These are phyloP conservation scores for Smittium culicis DNA, from an alignment of 371 early-diverging fungal species.

Conservation along the genomic window DNA sequence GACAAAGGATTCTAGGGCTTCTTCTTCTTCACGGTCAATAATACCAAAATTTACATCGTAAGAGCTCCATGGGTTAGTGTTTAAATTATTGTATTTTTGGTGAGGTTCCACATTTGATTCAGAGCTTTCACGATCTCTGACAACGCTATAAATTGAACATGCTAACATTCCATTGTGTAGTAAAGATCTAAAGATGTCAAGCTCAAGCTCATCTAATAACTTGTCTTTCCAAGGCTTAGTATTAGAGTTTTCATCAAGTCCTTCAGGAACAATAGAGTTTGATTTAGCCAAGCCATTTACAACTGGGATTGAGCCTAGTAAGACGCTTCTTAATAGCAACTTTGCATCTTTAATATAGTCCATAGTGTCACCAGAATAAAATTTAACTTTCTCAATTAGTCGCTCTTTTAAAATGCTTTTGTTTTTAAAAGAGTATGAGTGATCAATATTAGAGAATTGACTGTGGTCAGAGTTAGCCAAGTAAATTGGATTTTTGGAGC, in stretches of 20 bases:
- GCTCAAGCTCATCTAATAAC: constrained; percentile 13
- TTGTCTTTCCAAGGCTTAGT: background rate
- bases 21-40: constrained; percentile 35
- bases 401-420: background rate
- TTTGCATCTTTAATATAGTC: constrained; percentile 11
- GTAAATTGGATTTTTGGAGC: background rate
- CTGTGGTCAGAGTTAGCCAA: background rate
- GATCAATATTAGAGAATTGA: background rate
- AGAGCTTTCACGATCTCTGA: constrained; percentile 35
- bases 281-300: background rate
- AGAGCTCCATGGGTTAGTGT: constrained; percentile 15
- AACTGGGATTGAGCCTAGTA: constrained; percentile 5
- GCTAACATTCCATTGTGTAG: constrained; percentile 76
- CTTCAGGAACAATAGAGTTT: background rate
- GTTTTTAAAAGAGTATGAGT: background rate
- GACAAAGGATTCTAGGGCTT: constrained; percentile 81
- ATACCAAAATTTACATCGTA: constrained; percentile 26
- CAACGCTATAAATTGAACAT: constrained; percentile 62
- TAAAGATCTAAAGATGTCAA: constrained; percentile 35
- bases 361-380: background rate
- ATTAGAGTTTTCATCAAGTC: background rate
- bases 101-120: constrained; percentile 15
- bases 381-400: constrained; percentile 3
- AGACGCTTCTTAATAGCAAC: constrained; percentile 1
- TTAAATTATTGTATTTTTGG: background rate